phyloP scores from a whole-genome alignment of 1,139 yeast genomes.

The Candida labiduridarum region DNA sequence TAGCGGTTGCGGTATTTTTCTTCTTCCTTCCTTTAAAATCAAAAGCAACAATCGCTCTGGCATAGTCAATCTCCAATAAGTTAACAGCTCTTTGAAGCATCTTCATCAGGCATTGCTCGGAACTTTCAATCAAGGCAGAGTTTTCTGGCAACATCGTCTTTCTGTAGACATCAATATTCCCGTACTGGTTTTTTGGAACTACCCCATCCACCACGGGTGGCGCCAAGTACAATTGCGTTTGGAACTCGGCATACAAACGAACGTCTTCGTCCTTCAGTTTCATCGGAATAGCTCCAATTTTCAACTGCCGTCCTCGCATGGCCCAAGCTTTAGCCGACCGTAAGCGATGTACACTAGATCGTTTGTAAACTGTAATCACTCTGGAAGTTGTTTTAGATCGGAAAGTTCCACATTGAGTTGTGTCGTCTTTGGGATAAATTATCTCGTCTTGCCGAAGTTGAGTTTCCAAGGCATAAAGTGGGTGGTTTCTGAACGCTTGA shows the following conservation, averaged over 20 bases:
- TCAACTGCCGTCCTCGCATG: conserved; percentile 73
- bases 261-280: conserved; percentile 54
- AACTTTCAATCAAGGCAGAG: conserved; percentile 55
- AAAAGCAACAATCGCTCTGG: conserved; percentile 85
- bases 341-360: conserved; percentile 64
- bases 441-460: conserved; percentile 76
- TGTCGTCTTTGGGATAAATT: conserved; percentile 62
- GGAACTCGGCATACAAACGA: conserved; percentile 69
- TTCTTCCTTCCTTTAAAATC: conserved; percentile 53
- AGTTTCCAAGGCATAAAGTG: conserved; percentile 78
- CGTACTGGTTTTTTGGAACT: conserved; percentile 74
- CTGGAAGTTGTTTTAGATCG: conserved; percentile 39
- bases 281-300: conserved; percentile 68
- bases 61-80: conserved; percentile 72
- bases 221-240: conserved; percentile 72
- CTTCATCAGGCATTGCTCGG: conserved; percentile 36
- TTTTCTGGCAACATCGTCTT: conserved; percentile 84
- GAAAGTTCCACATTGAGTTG: conserved; percentile 67
- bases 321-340: conserved; percentile 87
- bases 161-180: conserved; percentile 79
- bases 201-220: conserved; percentile 65
- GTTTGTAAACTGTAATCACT: conserved; percentile 61
- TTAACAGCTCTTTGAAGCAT: conserved; percentile 71
- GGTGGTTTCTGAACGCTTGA: conserved; percentile 85
- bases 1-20: conserved; percentile 52